A percentile compares a stretch with the other conserved stretches of the same genome.
These are phyloP conservation scores for Nannochloris sp. DNA, from an alignment of 139 green algal genomes.

Conservation along the genomic window DNA sequence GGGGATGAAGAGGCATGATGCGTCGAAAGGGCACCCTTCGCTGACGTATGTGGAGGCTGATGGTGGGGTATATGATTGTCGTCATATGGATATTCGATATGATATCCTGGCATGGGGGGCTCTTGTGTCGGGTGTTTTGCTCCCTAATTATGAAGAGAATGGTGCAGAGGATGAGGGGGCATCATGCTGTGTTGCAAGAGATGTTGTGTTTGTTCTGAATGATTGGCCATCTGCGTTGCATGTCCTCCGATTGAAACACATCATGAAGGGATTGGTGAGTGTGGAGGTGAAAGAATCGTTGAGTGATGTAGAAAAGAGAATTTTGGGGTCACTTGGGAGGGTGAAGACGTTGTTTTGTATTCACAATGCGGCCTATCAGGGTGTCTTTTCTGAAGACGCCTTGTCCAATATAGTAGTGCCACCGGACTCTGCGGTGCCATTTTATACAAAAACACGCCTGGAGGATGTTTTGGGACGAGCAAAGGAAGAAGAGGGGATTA, in stretches of 20 bases:
- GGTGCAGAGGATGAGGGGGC: too few relatives aligned
- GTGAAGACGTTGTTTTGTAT: constrained; percentile 30
- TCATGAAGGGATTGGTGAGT: background rate
- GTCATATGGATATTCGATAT: constrained; percentile 50
- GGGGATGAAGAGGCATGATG: constrained; percentile 22
- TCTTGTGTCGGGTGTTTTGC: constrained; percentile 63
- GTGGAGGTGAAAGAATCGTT: background rate
- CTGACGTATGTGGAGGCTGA: constrained; percentile 39
- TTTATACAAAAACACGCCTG: background rate
- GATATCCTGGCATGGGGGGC: constrained; percentile 75
- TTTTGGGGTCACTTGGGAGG: constrained; percentile 13
- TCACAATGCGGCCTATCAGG: constrained; percentile 42
- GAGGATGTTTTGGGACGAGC: background rate
- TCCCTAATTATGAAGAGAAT: background rate
- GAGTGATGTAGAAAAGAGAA: background rate
- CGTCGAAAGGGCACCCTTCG: constrained; percentile 1
- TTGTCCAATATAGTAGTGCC: constrained; percentile 29
- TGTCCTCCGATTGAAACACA: constrained; percentile 28
- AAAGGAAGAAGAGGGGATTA: background rate
- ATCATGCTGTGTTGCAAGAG: background rate
- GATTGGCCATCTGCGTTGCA: constrained; percentile 39
- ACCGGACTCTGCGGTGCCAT: background rate
- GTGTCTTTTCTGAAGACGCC: constrained; percentile 3
- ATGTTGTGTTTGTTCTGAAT: constrained; percentile 36
- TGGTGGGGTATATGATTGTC: background rate